A percentile compares a stretch with the other conserved stretches of the same genome.
Conservation (phyloP, 441 rosid species). For the Brassica hybrid region DNA sequence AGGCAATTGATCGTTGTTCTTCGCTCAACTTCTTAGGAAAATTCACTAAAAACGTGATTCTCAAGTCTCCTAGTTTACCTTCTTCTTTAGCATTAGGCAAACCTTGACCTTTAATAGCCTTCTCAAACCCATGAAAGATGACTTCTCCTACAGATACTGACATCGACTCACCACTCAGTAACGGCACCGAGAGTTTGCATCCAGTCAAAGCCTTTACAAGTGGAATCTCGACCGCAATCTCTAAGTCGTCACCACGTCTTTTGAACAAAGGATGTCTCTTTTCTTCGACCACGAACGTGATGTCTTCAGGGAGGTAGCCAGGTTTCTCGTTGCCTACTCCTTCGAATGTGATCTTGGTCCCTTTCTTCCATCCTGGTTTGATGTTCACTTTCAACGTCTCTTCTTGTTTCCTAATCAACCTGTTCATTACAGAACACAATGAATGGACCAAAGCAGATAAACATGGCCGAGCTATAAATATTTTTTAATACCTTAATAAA, state of each 20-base stretch:
- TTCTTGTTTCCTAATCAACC: conserved; percentile 61
- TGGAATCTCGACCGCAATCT: conserved; percentile 70
- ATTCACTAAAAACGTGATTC: conserved; percentile 56
- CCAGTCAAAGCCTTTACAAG: conserved; percentile 77
- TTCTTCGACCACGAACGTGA: conserved; percentile 65
- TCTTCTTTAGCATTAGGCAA: conserved; percentile 62
- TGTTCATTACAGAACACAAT: conserved; percentile 29
- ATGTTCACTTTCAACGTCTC: conserved; percentile 66
- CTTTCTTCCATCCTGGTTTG: conserved; percentile 90
- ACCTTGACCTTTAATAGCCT: conserved; percentile 75
- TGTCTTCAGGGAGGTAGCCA: conserved; percentile 71
- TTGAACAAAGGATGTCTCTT: conserved; percentile 64
- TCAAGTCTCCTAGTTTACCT: conserved; percentile 67
- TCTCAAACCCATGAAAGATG: conserved; percentile 67
- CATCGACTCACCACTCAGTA: conserved; percentile 68
- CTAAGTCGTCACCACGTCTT: conserved; percentile 66
- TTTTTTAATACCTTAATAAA: background rate
- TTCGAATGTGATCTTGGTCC: conserved; percentile 82
- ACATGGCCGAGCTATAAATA: background rate
- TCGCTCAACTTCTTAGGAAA: conserved; percentile 60
- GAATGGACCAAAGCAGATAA: conserved; percentile 1
- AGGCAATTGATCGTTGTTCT: conserved; percentile 57
- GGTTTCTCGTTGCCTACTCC: conserved; percentile 84
- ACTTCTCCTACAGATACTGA: conserved; percentile 51
- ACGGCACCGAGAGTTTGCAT: conserved; percentile 71